Conservation (phyloP, 1,284 basidiomycete species). For the Meira miltonrushii region DNA sequence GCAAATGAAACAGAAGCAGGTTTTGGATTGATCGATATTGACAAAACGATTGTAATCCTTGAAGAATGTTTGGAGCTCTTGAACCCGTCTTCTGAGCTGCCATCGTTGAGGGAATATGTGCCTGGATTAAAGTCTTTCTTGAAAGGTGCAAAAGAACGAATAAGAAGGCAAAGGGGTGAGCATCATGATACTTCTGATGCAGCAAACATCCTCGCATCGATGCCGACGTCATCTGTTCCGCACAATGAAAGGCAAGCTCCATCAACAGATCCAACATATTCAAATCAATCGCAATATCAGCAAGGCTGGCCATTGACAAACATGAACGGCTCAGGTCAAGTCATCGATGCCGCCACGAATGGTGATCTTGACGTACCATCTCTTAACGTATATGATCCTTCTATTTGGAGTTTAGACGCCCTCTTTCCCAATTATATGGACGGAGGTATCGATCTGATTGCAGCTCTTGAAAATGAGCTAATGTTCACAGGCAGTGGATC, state of each 20-base stretch:
- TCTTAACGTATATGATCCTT: background rate
- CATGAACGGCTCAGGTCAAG: too few species aligned
- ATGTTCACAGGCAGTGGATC: too few species aligned
- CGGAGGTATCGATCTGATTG: background rate
- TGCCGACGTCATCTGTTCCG: background rate
- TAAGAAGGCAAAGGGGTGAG: background rate
- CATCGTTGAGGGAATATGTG: background rate
- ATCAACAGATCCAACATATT: background rate
- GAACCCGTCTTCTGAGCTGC: too few species aligned
- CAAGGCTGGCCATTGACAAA: background rate
- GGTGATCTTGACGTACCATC: background rate
- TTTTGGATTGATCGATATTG: background rate
- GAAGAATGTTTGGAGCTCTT: background rate
- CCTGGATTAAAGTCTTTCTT: background rate
- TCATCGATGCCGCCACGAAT: background rate
- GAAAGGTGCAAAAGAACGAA: background rate
- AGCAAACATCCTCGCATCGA: background rate
- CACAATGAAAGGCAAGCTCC: background rate
- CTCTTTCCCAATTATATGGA: background rate
- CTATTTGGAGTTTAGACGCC: background rate
- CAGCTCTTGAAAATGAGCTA: background rate
- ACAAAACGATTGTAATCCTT: background rate
- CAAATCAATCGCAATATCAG: background rate
- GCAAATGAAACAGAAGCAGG: background rate
- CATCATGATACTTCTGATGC: background rate